Percentiles rank a stretch among this genome's conserved stretches.
These are phyloP conservation scores for Biscogniauxia marginata DNA, from an alignment of 2,329 filamentous ascomycete species.

Conservation along the genomic window DNA sequence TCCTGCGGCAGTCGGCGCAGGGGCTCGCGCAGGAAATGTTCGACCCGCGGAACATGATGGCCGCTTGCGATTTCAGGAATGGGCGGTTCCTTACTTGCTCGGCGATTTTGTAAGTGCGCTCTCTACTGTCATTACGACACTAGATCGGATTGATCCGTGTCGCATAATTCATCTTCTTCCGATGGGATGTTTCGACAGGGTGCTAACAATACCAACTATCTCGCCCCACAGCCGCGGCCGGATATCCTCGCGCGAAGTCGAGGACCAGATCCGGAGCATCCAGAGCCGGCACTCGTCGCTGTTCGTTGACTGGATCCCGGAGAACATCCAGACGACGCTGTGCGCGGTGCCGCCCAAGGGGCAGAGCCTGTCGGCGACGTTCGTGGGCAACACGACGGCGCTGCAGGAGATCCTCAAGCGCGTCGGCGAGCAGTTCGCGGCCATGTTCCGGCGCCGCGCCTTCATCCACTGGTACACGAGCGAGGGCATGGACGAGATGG, in stretches of 20 bases:
- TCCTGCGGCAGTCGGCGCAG: conserved; percentile 95
- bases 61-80: conserved; percentile 99
- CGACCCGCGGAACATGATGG: conserved; percentile 99
- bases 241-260: conserved; percentile 99
- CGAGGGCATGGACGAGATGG: conserved; percentile 99
- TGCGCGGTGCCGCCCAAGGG: conserved; percentile 98
- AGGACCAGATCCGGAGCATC: conserved; percentile 99
- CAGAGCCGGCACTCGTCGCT: conserved; percentile 99
- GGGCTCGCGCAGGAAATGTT: conserved; percentile 99
- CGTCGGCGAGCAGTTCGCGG: conserved; percentile 98
- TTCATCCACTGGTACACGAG: conserved; percentile 99
- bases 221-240: conserved; percentile 73
- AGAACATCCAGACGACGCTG: conserved; percentile 99
- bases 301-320: conserved; percentile 99
- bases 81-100: conserved; percentile 99
- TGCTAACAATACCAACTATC: conserved; percentile 28
- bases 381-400: conserved; percentile 98
- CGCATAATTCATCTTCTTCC: too few species aligned
- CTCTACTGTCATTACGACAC: too few species aligned
- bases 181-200: too few species aligned
- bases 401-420: conserved; percentile 99
- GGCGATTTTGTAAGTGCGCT: conserved; percentile 77
- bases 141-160: too few species aligned
- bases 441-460: conserved; percentile 99
- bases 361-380: conserved; percentile 98